Conservation (phyloP, 306 rosid species). For the Lotus japonicus region DNA sequence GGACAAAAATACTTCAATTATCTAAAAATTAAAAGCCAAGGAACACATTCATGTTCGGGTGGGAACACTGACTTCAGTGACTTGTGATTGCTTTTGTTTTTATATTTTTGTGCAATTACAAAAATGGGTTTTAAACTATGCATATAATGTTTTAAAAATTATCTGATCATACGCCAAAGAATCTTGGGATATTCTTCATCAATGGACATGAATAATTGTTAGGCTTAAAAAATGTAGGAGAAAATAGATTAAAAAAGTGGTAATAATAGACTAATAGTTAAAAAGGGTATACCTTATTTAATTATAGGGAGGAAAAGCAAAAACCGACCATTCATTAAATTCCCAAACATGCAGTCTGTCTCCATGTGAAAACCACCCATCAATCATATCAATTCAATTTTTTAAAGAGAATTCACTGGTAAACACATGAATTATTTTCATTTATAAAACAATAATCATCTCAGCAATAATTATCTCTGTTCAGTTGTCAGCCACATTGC, state of each 20-base stretch:
- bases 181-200: conserved; percentile 13
- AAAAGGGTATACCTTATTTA: background rate
- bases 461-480: conserved; percentile 28
- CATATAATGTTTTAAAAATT: background rate
- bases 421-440: conserved; percentile 24
- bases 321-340: conserved; percentile 41
- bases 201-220: background rate
- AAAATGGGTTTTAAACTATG: background rate
- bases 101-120: background rate
- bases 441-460: conserved; percentile 14
- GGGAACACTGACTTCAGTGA: background rate
- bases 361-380: conserved; percentile 44
- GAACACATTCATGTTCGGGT: background rate
- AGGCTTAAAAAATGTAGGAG: background rate
- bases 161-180: conserved; percentile 2
- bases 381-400: conserved; percentile 23
- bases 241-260: background rate
- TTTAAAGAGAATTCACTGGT: conserved; percentile 7
- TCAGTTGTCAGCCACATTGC: conserved; percentile 35
- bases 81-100: background rate
- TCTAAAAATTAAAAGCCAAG: no score
- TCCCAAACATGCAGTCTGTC: conserved; percentile 40
- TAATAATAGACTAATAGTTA: no score
- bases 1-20: no score
- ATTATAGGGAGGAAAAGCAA: background rate